Base-by-base conservation (phyloP, 2,329 filamentous ascomycete genomes). In the Escovopsis weberi region DNA sequence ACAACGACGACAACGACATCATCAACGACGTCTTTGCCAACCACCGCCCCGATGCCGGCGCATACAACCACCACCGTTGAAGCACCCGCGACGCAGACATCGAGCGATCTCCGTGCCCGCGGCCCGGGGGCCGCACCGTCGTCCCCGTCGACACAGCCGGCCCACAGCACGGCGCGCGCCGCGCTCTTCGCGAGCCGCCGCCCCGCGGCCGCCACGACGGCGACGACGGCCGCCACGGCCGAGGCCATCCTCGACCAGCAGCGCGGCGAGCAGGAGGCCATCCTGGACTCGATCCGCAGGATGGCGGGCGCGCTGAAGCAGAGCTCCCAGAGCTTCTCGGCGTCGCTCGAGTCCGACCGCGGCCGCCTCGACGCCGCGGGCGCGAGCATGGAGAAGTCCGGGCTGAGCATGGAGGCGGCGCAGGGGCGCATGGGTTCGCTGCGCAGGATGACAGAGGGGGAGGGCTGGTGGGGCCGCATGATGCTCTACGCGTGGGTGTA, bases 401-500 rank as follows among this genome's bases (percentile, higher is more conserved):
- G 82, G 45, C 64, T 70, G 38, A 80, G 80, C 15, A 82, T 96
- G 73, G 80, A 87, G 46, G 74, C 77, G 2, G 86, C 88, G 4
- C 77, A 78, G 42, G 74, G 76, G 48, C 69, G 78, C 48, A 93
- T 96, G 85, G 81, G 84, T 1, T 71, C 75, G 53, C 60, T 96
- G 56, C 69, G 76, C 51, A 72, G 72, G 41, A 86, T 94, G 78
- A 86, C 82, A 12, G 89, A 95, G 65, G 88, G 87, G 4, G 80
- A 82, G 57, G 87, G 87, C 0, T 93, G 83, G 82, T 86, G 75
- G 77, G 87, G 82, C 6, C 67, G 88, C 41, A 75, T 94, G 67
- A 69, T 89, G 63, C 68, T 95, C 47, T 94, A 91, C 66, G 81
- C 70, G 34, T 82, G 85, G 72, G 87, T 95, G 39, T 83, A 80